A percentile compares a stretch with the other conserved stretches of the same genome.
Conservation (phyloP, 306 rosid genomes). For the Betula pendula region DNA sequence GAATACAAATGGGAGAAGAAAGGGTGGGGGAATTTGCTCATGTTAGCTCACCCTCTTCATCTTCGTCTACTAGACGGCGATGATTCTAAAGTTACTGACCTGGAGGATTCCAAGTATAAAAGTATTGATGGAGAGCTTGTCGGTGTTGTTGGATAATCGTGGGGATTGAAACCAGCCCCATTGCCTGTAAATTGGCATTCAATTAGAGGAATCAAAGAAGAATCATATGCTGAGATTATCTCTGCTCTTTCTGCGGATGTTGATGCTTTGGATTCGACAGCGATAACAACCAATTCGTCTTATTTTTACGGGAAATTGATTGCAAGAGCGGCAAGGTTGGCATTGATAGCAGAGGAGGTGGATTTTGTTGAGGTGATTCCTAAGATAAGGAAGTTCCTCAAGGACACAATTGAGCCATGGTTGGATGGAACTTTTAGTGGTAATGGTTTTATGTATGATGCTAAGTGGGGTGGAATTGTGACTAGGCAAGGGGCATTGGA, state of each 20-base stretch:
- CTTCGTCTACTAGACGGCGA: slow-evolving; percentile 41
- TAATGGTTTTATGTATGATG: slow-evolving; percentile 72
- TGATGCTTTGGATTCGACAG: slow-evolving; percentile 38
- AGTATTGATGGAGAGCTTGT: slow-evolving; percentile 91
- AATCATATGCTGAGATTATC: slow-evolving; percentile 43
- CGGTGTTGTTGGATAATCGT: slow-evolving; percentile 76
- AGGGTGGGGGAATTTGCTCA: slow-evolving; percentile 63
- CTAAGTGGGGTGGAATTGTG: slow-evolving; percentile 78
- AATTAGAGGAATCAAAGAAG: slow-evolving; percentile 49
- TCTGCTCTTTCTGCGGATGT: slow-evolving; percentile 60
- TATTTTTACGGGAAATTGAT: slow-evolving; percentile 72
- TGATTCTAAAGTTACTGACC: slow-evolving; percentile 35
- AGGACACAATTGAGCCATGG: slow-evolving; percentile 79
- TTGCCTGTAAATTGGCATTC: slow-evolving; percentile 80
- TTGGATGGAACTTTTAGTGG: slow-evolving; percentile 65
- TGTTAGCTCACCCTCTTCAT: slow-evolving; percentile 89
- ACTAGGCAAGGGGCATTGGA: slow-evolving; percentile 65
- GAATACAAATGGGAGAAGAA: slow-evolving; percentile 55
- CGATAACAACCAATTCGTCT: slow-evolving; percentile 34
- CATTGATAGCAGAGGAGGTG: slow-evolving; percentile 25
- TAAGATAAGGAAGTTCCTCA: slow-evolving; percentile 46
- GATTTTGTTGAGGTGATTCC: slow-evolving; percentile 21
- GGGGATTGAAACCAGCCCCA: slow-evolving; percentile 59
- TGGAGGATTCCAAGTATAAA: slow-evolving; percentile 55
- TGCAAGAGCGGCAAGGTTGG: slow-evolving; percentile 84